Conservation (phyloP, 2,329 filamentous ascomycete species). For the Talaromyces sp. region DNA sequence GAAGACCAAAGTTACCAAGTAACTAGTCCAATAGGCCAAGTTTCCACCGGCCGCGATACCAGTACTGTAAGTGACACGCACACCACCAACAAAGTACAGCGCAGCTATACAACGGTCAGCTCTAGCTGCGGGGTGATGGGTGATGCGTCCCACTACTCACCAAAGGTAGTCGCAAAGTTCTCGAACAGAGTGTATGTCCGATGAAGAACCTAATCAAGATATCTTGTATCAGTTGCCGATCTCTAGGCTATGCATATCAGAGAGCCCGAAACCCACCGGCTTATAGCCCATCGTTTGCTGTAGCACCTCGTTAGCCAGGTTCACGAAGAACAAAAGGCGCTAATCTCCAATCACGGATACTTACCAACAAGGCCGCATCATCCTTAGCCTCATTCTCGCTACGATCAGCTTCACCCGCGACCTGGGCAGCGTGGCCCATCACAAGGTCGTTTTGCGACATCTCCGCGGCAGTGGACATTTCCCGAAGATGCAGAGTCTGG, state of each 20-base stretch:
- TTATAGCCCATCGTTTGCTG: constrained; percentile 58
- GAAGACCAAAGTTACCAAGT: constrained; percentile 62
- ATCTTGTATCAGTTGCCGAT: not conserved
- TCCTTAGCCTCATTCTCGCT: constrained; percentile 32
- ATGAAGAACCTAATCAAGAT: constrained; percentile 53
- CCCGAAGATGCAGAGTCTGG: not conserved
- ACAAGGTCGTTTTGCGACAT: constrained; percentile 24
- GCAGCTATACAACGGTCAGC: constrained; percentile 51
- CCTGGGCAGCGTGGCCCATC: constrained; percentile 25
- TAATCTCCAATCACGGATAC: no score
- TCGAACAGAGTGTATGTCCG: constrained; percentile 61
- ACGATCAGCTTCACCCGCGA: constrained; percentile 29
- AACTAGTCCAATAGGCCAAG: constrained; percentile 65
- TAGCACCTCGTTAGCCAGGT: constrained; percentile 25
- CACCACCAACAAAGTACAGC: constrained; percentile 63
- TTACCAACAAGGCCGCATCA: constrained; percentile 42
- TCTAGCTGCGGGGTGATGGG: not conserved
- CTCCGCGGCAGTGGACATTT: not conserved
- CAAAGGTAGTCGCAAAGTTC: constrained; percentile 63
- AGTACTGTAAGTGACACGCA: constrained; percentile 64
- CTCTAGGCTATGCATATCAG: not conserved
- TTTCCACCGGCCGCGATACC: constrained; percentile 64
- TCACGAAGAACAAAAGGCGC: no score
- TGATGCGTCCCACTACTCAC: constrained; percentile 35
- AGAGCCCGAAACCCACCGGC: constrained; percentile 52